These are phyloP conservation scores for Tuber aestivum DNA, from an alignment of 495 filamentous ascomycete species.

Conservation along the genomic window DNA sequence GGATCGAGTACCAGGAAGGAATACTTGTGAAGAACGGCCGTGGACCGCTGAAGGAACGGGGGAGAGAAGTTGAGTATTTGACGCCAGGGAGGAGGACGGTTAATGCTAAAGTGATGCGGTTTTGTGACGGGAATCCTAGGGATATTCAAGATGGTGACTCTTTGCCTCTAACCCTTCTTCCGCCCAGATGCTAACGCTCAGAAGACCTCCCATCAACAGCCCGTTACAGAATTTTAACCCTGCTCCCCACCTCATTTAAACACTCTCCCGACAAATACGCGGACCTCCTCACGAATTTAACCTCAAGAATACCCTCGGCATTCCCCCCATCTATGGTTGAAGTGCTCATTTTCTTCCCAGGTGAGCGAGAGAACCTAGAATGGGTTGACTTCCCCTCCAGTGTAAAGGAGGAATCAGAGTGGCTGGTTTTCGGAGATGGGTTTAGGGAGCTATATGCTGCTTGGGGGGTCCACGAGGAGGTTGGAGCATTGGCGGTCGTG, in stretches of 20 bases:
- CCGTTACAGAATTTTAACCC: slow-evolving; percentile 49
- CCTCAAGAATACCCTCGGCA: slow-evolving; percentile 9
- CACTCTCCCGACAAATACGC: slow-evolving; percentile 40
- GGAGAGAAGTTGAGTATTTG: slow-evolving; percentile 23
- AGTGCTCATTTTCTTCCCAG: slow-evolving; percentile 33
- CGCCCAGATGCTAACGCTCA: background rate
- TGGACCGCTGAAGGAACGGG: background rate
- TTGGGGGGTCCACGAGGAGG: slow-evolving; percentile 38
- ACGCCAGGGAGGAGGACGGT: slow-evolving; percentile 36
- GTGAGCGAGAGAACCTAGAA: slow-evolving; percentile 24
- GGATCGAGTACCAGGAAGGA: slow-evolving; percentile 37
- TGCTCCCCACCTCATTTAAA: slow-evolving; percentile 46
- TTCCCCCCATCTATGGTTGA: slow-evolving; percentile 34
- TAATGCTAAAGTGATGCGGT: slow-evolving; percentile 44
- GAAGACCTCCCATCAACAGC: slow-evolving; percentile 44
- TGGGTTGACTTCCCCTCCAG: slow-evolving; percentile 38
- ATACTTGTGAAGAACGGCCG: slow-evolving; percentile 10
- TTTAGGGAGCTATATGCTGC: slow-evolving; percentile 29
- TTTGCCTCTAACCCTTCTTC: background rate
- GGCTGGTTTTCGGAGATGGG: slow-evolving; percentile 34
- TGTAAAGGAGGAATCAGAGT: slow-evolving; percentile 33
- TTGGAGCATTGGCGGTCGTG: slow-evolving; percentile 59
- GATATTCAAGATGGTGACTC: slow-evolving; percentile 50
- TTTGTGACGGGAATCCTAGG: slow-evolving; percentile 48
- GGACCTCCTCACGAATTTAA: background rate